Percentiles rank a stretch among this genome's conserved stretches.
phyloP scores from a whole-genome alignment of 78 protist genomes.

The Polysphondylium violaceum region DNA sequence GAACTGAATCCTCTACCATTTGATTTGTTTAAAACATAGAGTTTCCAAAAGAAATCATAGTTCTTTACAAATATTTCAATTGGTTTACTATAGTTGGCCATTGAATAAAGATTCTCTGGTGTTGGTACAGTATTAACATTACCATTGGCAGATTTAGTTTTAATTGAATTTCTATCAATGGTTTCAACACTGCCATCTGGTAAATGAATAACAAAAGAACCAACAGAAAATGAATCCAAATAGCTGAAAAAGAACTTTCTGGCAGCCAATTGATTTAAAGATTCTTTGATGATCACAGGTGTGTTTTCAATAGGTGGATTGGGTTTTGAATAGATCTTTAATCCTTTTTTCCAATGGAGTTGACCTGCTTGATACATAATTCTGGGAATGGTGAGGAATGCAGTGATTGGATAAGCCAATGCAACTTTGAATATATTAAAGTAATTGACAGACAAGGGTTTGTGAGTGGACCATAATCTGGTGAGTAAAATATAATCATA shows the following conservation, averaged over 20 bases:
- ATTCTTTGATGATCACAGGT: conserved; percentile 27
- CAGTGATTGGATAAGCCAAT: conserved; percentile 16
- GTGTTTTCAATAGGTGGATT: conserved; percentile 57
- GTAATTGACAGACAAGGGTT: neutral
- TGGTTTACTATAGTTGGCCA: neutral
- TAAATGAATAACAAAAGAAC: neutral
- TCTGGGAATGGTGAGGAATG: conserved; percentile 40
- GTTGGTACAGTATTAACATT: neutral
- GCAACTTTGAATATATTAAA: neutral
- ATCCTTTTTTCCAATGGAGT: conserved; percentile 28
- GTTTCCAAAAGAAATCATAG: conserved; percentile 65
- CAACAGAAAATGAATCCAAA: neutral
- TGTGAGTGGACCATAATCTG: conserved; percentile 43
- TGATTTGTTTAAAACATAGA: conserved; percentile 18
- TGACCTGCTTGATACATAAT: conserved; percentile 51
- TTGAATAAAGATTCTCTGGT: conserved; percentile 43
- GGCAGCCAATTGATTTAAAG: neutral
- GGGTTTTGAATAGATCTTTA: conserved; percentile 55
- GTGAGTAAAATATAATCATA: conserved; percentile 34
- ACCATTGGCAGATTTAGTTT: neutral
- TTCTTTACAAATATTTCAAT: conserved; percentile 3
- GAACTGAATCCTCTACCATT: conserved; percentile 16
- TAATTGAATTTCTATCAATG: neutral
- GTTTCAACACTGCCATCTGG: neutral
- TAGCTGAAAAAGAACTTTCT: conserved; percentile 1